Base-by-base conservation (phyloP, 2,329 filamentous ascomycete species). In the Fusarium fujikuroi region DNA sequence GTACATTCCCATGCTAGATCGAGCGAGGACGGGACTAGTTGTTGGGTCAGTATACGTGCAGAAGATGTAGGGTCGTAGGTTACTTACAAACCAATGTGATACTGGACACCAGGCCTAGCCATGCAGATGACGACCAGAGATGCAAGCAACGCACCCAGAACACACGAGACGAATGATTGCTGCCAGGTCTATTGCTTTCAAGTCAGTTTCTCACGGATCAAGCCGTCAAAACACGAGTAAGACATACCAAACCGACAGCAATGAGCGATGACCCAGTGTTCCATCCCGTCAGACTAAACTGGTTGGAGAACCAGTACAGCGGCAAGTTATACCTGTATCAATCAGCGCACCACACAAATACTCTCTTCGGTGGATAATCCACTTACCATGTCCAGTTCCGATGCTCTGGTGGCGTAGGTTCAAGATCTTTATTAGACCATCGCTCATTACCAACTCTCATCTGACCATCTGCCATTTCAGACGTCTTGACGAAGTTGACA, bases 321-420 rank as follows among this genome's bases (percentile, higher is more conserved):
- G 50, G 50, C 9, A 54, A 0, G 3, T 54, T 54, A 0, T 40
- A 54, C 50, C 50, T 53, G 0, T 0, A 3, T 4, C 14, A n/a
- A 18, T 53, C 10, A 53, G n/a, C 2, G 11, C n/a, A 8, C 3
- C 6, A 6, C 15, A 14, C 5, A 8, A 3, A 50, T 34, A n/a
- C 15, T 23, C 21, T 9, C 8, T 19, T 19, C 11, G 9, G 1
- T 4, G 16, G 2, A 9, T 0, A 3, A 5, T 11, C 7, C 0
- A 16, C 50, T 28, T 7, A 54, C 50, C 50, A 54, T 16, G 50
- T 54, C 50, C 50, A 54, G 19, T 54, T 54, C 1, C 50, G 50
- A 54, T 54, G 34, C 34, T 54, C 34, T 14, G 50, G 34, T 1
- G 50, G 50, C 3, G 50, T 54, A 9, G 50, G 34, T n/a, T 54